These are phyloP conservation scores for Austroboletus novae-zelandiae DNA, from an alignment of 1,284 basidiomycete genomes.

Conservation along the genomic window DNA sequence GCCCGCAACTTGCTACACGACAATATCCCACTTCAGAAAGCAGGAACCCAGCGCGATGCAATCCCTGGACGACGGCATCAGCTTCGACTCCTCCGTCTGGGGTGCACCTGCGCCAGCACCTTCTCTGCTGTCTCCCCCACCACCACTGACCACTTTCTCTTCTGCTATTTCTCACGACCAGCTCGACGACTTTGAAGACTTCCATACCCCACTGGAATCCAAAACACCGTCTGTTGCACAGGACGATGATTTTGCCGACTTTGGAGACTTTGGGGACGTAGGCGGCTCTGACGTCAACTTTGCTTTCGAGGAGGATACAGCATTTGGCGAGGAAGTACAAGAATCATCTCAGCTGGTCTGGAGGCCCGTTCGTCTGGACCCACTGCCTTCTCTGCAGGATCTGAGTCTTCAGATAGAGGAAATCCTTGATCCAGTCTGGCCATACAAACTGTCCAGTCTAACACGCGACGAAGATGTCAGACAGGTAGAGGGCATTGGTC, in stretches of 20 bases:
- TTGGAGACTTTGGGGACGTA: conserved; percentile 81
- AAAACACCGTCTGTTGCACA: conserved; percentile 39
- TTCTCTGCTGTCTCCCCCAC: conserved; percentile 32
- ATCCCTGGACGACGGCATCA: conserved; percentile 67
- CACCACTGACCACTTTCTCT: conserved; percentile 21
- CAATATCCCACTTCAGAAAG: conserved; percentile 1
- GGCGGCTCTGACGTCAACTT: conserved; percentile 36
- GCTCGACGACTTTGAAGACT: conserved; percentile 68
- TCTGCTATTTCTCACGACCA: conserved; percentile 44
- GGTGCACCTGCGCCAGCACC: conserved; percentile 44
- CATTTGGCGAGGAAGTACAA: conserved; percentile 40
- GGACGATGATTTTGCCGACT: conserved; percentile 81
- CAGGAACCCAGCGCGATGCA: conserved; percentile 19
- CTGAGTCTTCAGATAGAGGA: conserved; percentile 62
- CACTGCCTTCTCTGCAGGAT: conserved; percentile 55
- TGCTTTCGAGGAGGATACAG: conserved; percentile 41
- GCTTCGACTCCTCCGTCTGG: conserved; percentile 73
- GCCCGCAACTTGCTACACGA: conserved; percentile 3
- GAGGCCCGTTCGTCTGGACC: conserved; percentile 64
- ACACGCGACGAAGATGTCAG: conserved; percentile 74
- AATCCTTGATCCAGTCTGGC: conserved; percentile 68
- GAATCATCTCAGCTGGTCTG: conserved; percentile 47
- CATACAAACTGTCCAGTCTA: conserved; percentile 45
- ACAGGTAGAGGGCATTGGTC: conserved; percentile 75
- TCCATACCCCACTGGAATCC: conserved; percentile 53